Base-by-base conservation (phyloP, 768 basidiomycete genomes). In the Xerocomus brunneocitrinus region DNA sequence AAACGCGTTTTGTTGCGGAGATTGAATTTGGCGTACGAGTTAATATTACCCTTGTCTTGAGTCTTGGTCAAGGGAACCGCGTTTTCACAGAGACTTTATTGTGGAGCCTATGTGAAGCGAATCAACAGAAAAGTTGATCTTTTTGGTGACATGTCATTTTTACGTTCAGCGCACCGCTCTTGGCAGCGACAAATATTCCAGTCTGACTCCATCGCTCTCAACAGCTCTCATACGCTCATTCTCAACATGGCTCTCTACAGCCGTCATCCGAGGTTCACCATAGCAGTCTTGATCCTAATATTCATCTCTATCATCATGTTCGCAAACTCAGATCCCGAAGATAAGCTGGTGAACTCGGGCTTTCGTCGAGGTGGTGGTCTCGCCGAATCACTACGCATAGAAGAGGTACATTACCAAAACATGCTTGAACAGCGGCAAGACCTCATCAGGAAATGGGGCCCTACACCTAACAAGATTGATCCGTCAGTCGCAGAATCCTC, bases 401-500 rank as follows among this genome's bases (percentile, higher is more conserved):
- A 69, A 34, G 69, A 69, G 25, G 2, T 39, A 2, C 45, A 61
- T 8, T 84, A 84, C 58, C 62, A 70, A 28, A 73, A 74, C 56
- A 62, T 74, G 35, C 62, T 82, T 5, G 44, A 60, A 24, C 69
- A 66, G 45, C 67, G 83, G 31, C 62, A 76, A 55, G 74, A 63
- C 8, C 70, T 84, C 46, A 79, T 84, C 40, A 67, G 70, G 58
- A 79, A 77, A 58, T 83, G 79, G 72, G 83, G 83, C 0, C 83
- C 83, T 5, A 73, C 70, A 0, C 67, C 79, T 0, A 73, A 76
- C 34, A 75, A 77, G 49, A 68, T 83, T 27, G 71, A 64, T 16
- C 55, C 65, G 68, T 69, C 30, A 49, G 67, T 55, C 13, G 24
- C 22, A 5, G 27, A 10, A 6, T 34, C 14, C 27, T 34, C 22